Evolutionary conservation across 2,329 filamentous ascomycete genomes (phyloP).

Genomic region (Curvularia eragrostidis): DNA sequence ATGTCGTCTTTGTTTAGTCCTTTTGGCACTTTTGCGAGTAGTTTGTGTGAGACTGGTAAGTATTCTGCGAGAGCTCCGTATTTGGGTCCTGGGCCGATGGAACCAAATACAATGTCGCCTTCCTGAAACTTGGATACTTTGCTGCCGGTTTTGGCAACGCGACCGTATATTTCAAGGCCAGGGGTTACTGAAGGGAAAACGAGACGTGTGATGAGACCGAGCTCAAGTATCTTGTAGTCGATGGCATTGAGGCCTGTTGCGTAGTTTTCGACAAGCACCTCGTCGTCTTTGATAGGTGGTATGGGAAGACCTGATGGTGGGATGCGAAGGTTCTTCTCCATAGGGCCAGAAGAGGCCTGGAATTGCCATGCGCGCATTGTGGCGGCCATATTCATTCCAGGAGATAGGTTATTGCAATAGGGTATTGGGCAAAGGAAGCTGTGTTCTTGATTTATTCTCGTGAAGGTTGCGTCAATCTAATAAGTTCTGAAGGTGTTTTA

Average conservation of each 20-base stretch:
- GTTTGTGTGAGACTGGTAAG: constrained; percentile 17
- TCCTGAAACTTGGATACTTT: constrained; percentile 25
- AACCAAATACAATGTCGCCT: constrained; percentile 47
- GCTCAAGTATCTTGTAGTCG: constrained; percentile 67
- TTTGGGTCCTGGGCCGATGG: constrained; percentile 25
- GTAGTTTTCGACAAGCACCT: constrained; percentile 61
- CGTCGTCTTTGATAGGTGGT: constrained; percentile 44
- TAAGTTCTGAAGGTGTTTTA: neutral
- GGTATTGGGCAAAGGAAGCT: neutral
- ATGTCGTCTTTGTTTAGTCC: constrained; percentile 33
- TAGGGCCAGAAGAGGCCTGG: constrained; percentile 38
- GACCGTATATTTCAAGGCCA: constrained; percentile 58
- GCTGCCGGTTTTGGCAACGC: constrained; percentile 46
- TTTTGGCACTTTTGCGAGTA: constrained; percentile 17
- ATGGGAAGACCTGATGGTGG: constrained; percentile 55
- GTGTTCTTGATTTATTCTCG: too few relatives aligned
- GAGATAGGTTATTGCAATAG: too few relatives aligned
- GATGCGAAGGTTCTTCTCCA: constrained; percentile 59
- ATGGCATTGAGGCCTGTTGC: constrained; percentile 63
- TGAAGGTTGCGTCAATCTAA: neutral
- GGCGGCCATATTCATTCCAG: constrained; percentile 49
- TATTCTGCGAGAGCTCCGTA: constrained; percentile 46
- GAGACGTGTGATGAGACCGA: constrained; percentile 50
- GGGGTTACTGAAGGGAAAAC: constrained; percentile 53
- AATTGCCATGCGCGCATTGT: constrained; percentile 55